These are phyloP conservation scores for Colletotrichum sojae DNA, from an alignment of 2,329 filamentous ascomycete genomes.

Conservation along the genomic window DNA sequence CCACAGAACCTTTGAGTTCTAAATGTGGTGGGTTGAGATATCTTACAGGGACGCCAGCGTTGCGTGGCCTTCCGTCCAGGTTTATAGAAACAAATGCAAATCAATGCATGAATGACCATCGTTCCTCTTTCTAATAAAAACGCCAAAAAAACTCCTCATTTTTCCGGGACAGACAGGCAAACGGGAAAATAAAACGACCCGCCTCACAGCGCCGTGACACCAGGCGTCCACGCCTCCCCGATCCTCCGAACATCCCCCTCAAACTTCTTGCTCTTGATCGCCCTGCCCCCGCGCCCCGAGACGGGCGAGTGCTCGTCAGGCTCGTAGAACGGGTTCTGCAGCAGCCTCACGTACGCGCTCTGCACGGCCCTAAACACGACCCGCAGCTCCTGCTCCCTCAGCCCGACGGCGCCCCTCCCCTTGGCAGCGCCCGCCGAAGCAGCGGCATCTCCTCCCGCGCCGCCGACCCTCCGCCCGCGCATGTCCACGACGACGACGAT, in stretches of 20 bases:
- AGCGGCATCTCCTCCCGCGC: constrained; percentile 16
- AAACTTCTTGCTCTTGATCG: constrained; percentile 87
- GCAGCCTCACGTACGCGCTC: constrained; percentile 87
- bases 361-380: constrained; percentile 93
- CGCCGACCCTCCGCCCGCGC: constrained; percentile 75
- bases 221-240: constrained; percentile 87
- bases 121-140: neutral
- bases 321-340: constrained; percentile 96
- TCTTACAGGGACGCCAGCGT: constrained; percentile 7
- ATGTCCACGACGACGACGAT: constrained; percentile 94
- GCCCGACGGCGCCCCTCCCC: constrained; percentile 68
- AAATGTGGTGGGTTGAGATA: constrained; percentile 1
- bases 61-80: constrained; percentile 4
- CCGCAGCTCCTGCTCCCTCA: constrained; percentile 90
- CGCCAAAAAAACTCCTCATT: constrained; percentile 18
- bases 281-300: constrained; percentile 68
- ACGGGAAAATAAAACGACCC: constrained; percentile 5
- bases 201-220: constrained; percentile 71
- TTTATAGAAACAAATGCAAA: constrained; percentile 6
- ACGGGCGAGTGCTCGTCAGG: constrained; percentile 85
- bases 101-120: neutral
- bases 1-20: constrained; percentile 31
- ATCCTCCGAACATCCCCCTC: constrained; percentile 86
- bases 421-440: constrained; percentile 45
- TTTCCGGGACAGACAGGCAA: neutral